Percentiles rank a stretch among this genome's conserved stretches.
Evolutionary conservation across 2,329 filamentous ascomycete species (phyloP).

Genomic region (Diatrype stigma): DNA sequence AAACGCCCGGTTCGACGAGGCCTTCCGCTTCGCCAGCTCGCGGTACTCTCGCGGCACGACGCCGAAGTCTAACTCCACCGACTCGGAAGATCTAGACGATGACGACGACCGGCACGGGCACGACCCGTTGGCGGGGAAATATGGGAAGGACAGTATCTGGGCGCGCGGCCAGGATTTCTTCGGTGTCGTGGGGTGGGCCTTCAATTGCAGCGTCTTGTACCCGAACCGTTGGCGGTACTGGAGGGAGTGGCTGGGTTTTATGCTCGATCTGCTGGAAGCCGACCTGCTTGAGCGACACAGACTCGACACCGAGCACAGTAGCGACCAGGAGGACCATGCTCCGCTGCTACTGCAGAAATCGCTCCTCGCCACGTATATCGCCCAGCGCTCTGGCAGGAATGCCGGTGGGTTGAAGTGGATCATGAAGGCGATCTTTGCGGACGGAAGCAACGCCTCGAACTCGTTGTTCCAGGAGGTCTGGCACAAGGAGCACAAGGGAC

Average conservation of each 20-base stretch:
- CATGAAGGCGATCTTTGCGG: constrained; percentile 63
- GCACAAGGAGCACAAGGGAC: constrained; percentile 55
- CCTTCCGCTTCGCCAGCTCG: constrained; percentile 61
- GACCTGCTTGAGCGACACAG: constrained; percentile 61
- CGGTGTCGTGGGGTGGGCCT: constrained; percentile 84
- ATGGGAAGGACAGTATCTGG: constrained; percentile 69
- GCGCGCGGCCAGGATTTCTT: constrained; percentile 80
- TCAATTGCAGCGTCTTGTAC: constrained; percentile 77
- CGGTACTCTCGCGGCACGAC: constrained; percentile 23
- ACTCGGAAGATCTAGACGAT: constrained; percentile 44
- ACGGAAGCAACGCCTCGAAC: constrained; percentile 50
- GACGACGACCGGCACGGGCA: constrained; percentile 47
- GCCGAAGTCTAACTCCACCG: constrained; percentile 8
- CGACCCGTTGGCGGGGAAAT: constrained; percentile 50
- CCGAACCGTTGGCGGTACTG: constrained; percentile 76
- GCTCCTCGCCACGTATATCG: constrained; percentile 59
- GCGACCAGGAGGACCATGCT: constrained; percentile 6
- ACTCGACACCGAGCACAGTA: constrained; percentile 36
- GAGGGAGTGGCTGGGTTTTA: constrained; percentile 73
- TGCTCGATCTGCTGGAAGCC: constrained; percentile 71
- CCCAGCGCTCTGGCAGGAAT: constrained; percentile 40
- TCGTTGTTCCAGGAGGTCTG: constrained; percentile 64
- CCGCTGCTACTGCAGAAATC: constrained; percentile 43
- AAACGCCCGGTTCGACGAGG: constrained; percentile 64
- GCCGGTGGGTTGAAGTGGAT: constrained; percentile 47